Conservation (phyloP, 2,329 filamentous ascomycete species). For the Diaporthe velutina region DNA sequence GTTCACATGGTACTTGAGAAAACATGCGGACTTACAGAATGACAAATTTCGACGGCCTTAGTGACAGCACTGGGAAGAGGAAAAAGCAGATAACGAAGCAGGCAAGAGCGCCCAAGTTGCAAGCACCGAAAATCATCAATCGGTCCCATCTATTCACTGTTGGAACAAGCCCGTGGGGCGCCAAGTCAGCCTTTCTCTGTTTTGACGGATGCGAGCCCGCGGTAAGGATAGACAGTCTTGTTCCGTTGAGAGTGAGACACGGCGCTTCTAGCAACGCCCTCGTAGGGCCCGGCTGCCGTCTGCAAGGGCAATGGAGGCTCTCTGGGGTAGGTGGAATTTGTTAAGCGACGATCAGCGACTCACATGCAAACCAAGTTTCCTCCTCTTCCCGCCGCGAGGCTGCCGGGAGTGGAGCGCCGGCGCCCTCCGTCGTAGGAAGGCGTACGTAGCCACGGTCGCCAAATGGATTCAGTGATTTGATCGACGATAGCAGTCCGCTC, state of each 20-base stretch:
- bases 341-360: conserved; percentile 61
- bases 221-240: conserved; percentile 44
- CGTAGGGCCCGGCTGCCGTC: conserved; percentile 47
- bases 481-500: conserved; percentile 81
- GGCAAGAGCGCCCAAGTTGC: conserved; percentile 88
- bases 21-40: conserved; percentile 82
- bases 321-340: conserved; percentile 44
- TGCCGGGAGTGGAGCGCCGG: conserved; percentile 88
- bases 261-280: conserved; percentile 56
- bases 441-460: conserved; percentile 87
- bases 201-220: conserved; percentile 18
- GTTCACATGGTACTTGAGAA: conserved; percentile 38
- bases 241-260: conserved; percentile 56
- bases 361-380: conserved; percentile 94
- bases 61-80: conserved; percentile 84
- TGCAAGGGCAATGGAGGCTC: conserved; percentile 55
- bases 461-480: conserved; percentile 92
- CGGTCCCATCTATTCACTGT: conserved; percentile 98
- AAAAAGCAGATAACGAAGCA: conserved; percentile 96
- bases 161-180: conserved; percentile 32
- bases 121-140: conserved; percentile 89
- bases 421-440: conserved; percentile 85
- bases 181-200: conserved; percentile 46
- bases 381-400: conserved; percentile 90
- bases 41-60: conserved; percentile 93